Base-by-base conservation (phyloP, 345 rosid species). In the Hevea brasiliensis region DNA sequence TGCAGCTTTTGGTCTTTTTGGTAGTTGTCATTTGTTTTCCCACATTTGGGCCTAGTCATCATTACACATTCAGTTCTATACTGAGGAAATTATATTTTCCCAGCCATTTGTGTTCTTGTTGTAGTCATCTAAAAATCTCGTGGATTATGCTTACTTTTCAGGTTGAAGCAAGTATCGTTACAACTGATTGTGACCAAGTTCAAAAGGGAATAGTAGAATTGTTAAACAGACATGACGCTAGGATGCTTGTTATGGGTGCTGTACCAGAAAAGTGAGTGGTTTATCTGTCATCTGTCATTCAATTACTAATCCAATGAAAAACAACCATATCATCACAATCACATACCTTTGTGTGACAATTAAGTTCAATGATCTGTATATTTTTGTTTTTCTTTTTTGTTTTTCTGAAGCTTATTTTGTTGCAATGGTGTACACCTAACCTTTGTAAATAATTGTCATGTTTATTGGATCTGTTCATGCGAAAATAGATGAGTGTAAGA, bases 241-340 rank as follows among this genome's bases (percentile, higher is more conserved):
- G 79, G 82, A 87, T 79, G 76, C 91, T 91, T 73, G 88, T 91
- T 63, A 89, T 91, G 84, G 92, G 93, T 70, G 79, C 83, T 60
- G 70, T 53, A 29, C 87, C 89, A 0, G 85, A 84, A 51, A 83
- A 75, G 92, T 89, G 78, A 79, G 89, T 76, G 58, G 53, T 71
- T 50, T n/a, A n/a, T n/a, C n/a, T 41, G 20, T 74, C 35, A 26
- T 3, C 54, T 27, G 51, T 47, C 7, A 44, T 68, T 68, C 21
- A 51, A 24, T 0, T 42, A 6, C 4, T 58, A 14, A 26, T 12
- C 40, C 66, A 41, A 63, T 41, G 2, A n/a, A 44, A 42, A 57
- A 10, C 32, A 10, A 48, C 11, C 32, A 10, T 40, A 69, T 24
- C 24, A 54, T 26, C 58, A 48, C 14, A 45, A 55, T 61, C 62